Evolutionary conservation across 2,329 filamentous ascomycete genomes (phyloP), one percentile per base, ranked within the genome.

Genomic region (Diaporthe sp.): DNA sequence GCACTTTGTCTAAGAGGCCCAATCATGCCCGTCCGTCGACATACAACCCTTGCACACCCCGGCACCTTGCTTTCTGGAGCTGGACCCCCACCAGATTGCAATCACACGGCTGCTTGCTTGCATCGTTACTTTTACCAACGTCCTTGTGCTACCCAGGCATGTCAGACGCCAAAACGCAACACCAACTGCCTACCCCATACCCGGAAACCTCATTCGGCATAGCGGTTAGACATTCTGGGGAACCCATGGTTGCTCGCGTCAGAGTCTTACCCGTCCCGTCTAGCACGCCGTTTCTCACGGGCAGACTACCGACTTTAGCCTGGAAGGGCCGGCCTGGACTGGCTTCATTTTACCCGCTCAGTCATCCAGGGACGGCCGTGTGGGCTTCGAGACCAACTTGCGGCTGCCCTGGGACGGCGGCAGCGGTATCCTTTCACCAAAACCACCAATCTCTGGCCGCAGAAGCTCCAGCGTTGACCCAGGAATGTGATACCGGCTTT

Each of bases 281-380:
- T 78, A 80, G 77, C 77, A 77, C 77, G 75, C 74, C 76, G 64
- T 68, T 68, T 25, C 4, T n/a, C 45, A 68, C 64, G 64, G 42
- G 8, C 52, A 74, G 64, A 60, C 74, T 75, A 50, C 74, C 77
- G 80, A 81, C 78, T 84, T 85, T 85, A 85, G 84, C 83, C 84
- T 85, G 81, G 83, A 85, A 83, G 82, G 83, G 81, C 82, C 82
- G 82, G 83, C 80, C 83, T 77, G 78, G 77, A 79, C 77, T 33
- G 75, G 77, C 79, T 80, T 78, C 77, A 81, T 83, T 84, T 81
- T 82, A 78, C 82, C 81, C 80, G 76, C 57, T 45, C 66, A 47
- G 50, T 45, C 28, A 55, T 61, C 47, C 64, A 66, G 57, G 45
- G 45, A 28, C 64, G 30, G 33, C 64, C 64, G 45, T 30, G 13